These are phyloP conservation scores for Populus tomentosa DNA, from an alignment of 441 rosid genomes.

Conservation along the genomic window DNA sequence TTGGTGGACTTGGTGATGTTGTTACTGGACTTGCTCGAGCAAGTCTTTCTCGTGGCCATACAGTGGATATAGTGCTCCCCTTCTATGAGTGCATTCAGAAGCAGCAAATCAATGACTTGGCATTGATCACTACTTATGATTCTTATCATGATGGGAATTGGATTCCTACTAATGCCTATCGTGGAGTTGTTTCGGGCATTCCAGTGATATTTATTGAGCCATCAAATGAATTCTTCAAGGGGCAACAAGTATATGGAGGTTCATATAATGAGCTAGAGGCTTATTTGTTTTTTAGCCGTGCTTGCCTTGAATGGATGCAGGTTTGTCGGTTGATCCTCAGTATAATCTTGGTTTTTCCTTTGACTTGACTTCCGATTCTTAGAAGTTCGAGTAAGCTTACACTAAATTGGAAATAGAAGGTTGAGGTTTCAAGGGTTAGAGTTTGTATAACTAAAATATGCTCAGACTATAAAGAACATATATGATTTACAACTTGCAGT, in stretches of 20 bases:
- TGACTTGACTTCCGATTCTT: background rate
- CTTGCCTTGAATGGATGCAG: slow-evolving; percentile 72
- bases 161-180: slow-evolving; percentile 42
- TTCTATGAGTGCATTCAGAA: slow-evolving; percentile 49
- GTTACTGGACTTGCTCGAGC: slow-evolving; percentile 60
- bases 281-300: slow-evolving; percentile 50
- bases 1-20: slow-evolving; percentile 66
- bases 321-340: slow-evolving; percentile 20
- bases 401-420: background rate
- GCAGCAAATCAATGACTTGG: slow-evolving; percentile 34
- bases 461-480: background rate
- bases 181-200: slow-evolving; percentile 42
- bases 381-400: background rate
- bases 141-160: slow-evolving; percentile 51
- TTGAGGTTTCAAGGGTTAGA: background rate
- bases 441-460: background rate
- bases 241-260: slow-evolving; percentile 49
- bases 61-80: slow-evolving; percentile 50
- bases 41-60: slow-evolving; percentile 44
- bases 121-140: slow-evolving; percentile 26
- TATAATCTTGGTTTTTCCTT: background rate
- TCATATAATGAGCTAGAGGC: slow-evolving; percentile 56
- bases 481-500: background rate
- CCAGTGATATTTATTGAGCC: slow-evolving; percentile 50
- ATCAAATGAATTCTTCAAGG: slow-evolving; percentile 49